Percentiles rank a stretch among this genome's conserved stretches.
Conservation (phyloP, 495 filamentous ascomycete species). For the Penicillium roqueforti region DNA sequence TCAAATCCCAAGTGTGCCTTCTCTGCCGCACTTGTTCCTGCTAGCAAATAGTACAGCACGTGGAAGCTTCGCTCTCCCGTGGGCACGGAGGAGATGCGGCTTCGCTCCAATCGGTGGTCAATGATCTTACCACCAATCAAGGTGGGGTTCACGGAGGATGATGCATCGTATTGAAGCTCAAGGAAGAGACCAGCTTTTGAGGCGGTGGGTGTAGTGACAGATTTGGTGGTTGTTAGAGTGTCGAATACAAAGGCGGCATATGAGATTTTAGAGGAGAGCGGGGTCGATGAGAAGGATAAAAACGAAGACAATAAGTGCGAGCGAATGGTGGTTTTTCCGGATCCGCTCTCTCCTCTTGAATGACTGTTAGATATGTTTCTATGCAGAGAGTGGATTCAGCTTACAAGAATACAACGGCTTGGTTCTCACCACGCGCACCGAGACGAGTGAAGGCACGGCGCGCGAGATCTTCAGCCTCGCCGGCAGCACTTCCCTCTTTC, state of each 20-base stretch:
- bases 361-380: neutral
- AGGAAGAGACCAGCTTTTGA: slow-evolving; percentile 94
- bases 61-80: slow-evolving; percentile 97
- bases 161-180: slow-evolving; percentile 92
- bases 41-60: slow-evolving; percentile 88
- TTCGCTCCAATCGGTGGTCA: slow-evolving; percentile 87
- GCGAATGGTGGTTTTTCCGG: slow-evolving; percentile 91
- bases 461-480: slow-evolving; percentile 84
- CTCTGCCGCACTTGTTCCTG: slow-evolving; percentile 86
- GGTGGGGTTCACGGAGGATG: slow-evolving; percentile 71
- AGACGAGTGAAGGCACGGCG: slow-evolving; percentile 76
- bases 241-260: slow-evolving; percentile 94
- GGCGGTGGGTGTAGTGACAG: slow-evolving; percentile 86
- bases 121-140: slow-evolving; percentile 91
- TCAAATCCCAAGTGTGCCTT: slow-evolving; percentile 87
- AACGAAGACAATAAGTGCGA: slow-evolving; percentile 81
- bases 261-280: slow-evolving; percentile 85
- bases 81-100: slow-evolving; percentile 82
- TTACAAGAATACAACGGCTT: slow-evolving; percentile 88
- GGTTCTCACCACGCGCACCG: slow-evolving; percentile 87
- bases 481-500: slow-evolving; percentile 80
- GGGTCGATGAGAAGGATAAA: slow-evolving; percentile 82
- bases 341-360: slow-evolving; percentile 83
- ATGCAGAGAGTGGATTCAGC: slow-evolving; percentile 27
- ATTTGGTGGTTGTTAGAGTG: slow-evolving; percentile 95